Base-by-base conservation (phyloP, 2,329 filamentous ascomycete genomes). In the Monosporascus sp. region DNA sequence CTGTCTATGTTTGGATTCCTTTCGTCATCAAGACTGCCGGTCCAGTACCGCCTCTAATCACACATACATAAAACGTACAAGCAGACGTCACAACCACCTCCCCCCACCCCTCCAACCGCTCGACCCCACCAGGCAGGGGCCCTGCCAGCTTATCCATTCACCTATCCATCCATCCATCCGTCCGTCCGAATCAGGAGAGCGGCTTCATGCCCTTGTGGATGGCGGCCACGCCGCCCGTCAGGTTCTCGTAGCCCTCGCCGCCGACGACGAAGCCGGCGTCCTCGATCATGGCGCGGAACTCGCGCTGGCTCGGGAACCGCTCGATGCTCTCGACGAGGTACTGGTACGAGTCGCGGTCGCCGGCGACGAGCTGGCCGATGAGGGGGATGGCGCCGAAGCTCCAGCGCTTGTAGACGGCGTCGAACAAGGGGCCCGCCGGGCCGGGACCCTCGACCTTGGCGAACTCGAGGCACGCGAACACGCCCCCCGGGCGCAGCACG, bases 241-340 rank as follows among this genome's bases (percentile, higher is more conserved):
- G 71, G 70, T 99, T 87, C 76, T 97, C 92, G 73, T 89, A 99
- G 0, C 89, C 90, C 50, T 84, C 73, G 1, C 88, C 91, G 1
- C 89, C 91, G 44, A 96, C 84, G 58, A 88, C 76, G 67, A 99
- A 99, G 1, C 93, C 93, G 3, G 90, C 93, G 26, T 86, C 82
- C 60, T 81, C 71, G 65, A 96, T 94, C 89, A 96, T 91, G 37
- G 83, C 79, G 59, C 86, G 81, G 67, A 96, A 99, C 60, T 90
- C 85, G 50, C 85, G 80, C 76, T 99, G 95, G 61, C 78, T 87
- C 0, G 94, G 95, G 69, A 97, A 97, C 48, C 82, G 78, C 73
- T 97, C 92, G 70, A 99, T 99, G 71, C 92, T 97, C 79, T 99
- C 94, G 9, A 99, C 94, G 9, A 99, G 79, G 73, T 99, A 99